Evolutionary conservation across 768 basidiomycete genomes (phyloP).

Genomic region (Lentinula edodes): DNA sequence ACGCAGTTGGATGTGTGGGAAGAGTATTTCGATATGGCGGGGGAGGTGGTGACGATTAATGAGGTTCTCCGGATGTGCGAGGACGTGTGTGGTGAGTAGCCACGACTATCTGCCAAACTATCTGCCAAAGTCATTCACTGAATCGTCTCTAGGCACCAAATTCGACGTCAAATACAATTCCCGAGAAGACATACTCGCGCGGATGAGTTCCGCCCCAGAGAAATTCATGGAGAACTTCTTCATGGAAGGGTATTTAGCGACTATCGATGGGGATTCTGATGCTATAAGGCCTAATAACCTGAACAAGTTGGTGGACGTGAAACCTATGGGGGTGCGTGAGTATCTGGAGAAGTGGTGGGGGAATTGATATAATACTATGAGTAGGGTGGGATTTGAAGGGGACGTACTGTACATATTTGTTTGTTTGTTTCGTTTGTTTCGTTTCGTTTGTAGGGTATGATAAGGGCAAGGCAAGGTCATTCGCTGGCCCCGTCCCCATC

Average conservation of each 20-base stretch:
- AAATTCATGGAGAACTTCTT: neutral
- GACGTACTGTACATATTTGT: no score
- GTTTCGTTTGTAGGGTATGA: no score
- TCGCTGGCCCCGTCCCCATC: no score
- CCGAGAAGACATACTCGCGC: neutral
- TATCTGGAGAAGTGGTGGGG: neutral
- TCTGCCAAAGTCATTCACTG: no score
- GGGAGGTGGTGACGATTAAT: neutral
- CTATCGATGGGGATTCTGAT: neutral
- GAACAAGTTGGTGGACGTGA: neutral
- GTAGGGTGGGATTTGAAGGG: no score
- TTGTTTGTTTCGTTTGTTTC: no score
- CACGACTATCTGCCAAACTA: no score
- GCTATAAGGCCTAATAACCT: neutral
- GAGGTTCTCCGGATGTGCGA: neutral
- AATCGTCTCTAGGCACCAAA: neutral
- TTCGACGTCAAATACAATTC: neutral
- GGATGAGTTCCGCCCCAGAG: neutral
- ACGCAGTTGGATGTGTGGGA: neutral
- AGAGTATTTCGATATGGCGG: constrained; percentile 1
- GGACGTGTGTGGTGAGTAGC: neutral
- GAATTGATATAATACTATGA: neutral
- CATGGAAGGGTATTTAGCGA: neutral
- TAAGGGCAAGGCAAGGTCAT: no score
- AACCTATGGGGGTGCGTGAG: neutral